Evolutionary conservation across 176 grass and related monocot species (phyloP).

Genomic region (Secale cereale): DNA sequence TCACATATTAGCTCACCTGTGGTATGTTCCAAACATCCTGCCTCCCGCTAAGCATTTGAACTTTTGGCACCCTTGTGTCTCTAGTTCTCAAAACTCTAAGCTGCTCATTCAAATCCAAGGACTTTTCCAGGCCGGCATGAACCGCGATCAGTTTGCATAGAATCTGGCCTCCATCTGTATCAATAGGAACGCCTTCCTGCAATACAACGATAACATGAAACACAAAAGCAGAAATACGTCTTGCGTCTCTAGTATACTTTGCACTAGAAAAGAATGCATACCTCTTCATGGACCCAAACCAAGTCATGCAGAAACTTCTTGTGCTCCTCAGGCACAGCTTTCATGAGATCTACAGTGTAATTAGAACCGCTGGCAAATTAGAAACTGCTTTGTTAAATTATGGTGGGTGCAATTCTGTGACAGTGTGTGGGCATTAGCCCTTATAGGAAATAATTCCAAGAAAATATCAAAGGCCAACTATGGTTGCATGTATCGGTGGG

Average conservation of each 20-base stretch:
- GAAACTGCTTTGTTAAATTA: not conserved
- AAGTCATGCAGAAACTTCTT: conserved; percentile 78
- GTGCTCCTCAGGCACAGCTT: conserved; percentile 73
- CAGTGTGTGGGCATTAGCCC: not conserved
- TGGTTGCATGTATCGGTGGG: too few species aligned
- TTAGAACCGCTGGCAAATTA: conserved; percentile 23
- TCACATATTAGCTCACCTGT: conserved; percentile 38
- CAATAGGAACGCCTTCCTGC: conserved; percentile 63
- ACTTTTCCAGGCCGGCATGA: conserved; percentile 77
- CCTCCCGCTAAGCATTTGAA: conserved; percentile 66
- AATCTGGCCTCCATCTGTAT: conserved; percentile 62
- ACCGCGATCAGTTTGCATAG: conserved; percentile 75
- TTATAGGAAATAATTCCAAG: not conserved
- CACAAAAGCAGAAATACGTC: not conserved
- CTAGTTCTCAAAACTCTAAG: conserved; percentile 57
- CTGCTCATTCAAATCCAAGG: conserved; percentile 61
- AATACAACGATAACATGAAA: conserved; percentile 20
- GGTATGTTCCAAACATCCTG: conserved; percentile 78
- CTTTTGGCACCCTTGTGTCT: conserved; percentile 61
- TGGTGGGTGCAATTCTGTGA: not conserved
- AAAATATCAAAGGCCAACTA: not conserved
- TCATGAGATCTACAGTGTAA: conserved; percentile 50
- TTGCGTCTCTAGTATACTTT: not conserved
- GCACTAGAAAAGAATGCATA: not conserved
- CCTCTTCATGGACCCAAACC: conserved; percentile 94